phyloP scores from a whole-genome alignment of 192 early-diverging fungal genomes.

The Backusella circina region DNA sequence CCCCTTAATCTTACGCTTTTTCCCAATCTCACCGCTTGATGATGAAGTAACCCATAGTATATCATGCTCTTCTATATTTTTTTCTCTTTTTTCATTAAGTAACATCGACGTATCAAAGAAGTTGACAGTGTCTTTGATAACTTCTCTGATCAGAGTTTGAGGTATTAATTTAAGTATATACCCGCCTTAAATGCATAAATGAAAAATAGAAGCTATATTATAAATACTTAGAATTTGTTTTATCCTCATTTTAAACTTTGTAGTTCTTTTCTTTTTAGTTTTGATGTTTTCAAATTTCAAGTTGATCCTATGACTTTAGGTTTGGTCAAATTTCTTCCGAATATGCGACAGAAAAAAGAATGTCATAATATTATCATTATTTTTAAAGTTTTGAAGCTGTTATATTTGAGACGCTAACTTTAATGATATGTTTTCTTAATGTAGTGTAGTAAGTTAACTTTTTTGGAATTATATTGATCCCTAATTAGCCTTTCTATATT shows the following conservation, averaged over 20 bases:
- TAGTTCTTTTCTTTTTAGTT: background rate
- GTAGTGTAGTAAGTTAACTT: background rate
- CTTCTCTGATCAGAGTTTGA: background rate
- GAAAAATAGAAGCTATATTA: background rate
- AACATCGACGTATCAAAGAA: background rate
- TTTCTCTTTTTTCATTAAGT: background rate
- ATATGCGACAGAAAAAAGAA: background rate
- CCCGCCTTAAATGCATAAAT: background rate
- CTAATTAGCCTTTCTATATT: too few relatives aligned
- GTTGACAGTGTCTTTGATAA: background rate
- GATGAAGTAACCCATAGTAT: background rate
- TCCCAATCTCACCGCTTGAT: background rate
- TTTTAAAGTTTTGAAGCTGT: background rate
- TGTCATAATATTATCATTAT: background rate
- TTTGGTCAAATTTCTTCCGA: background rate
- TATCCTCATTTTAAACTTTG: background rate
- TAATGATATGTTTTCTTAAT: background rate
- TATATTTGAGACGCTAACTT: background rate
- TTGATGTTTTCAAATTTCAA: background rate
- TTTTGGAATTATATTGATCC: background rate
- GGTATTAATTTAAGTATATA: background rate
- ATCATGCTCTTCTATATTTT: background rate
- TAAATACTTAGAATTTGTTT: background rate
- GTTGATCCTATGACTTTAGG: background rate
- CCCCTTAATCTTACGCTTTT: background rate